Base-by-base conservation (phyloP, 345 rosid genomes). In the Anastatica hierochuntica region DNA sequence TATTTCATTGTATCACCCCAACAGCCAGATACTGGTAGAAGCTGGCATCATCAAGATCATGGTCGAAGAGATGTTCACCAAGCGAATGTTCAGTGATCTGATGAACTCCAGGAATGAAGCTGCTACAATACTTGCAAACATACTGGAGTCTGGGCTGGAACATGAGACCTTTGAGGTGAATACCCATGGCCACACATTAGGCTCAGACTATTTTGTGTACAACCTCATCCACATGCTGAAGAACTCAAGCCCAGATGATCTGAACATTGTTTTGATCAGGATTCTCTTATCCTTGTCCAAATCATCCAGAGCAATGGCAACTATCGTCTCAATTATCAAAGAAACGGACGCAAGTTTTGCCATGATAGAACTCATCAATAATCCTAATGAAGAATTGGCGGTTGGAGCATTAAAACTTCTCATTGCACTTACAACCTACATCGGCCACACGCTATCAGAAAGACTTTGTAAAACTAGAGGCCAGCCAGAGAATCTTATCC, bases 401-500 rank as follows among this genome's bases (percentile, higher is more conserved):
- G 77, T 82, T 49, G 84, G 75, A 29, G 82, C 89, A 37, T 67
- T 80, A 49, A 84, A 84, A 66, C 63, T 86, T 41, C 88, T 90
- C 55, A 72, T 73, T 24, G 53, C 63, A 18, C 79, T 90, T 21
- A 66, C 90, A 20, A 77, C 96, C 1, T 66, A 58, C 63, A 66
- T 86, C 42, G 94, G 96, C 10, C 81, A 87, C 72, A 72, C 74
- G 2, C 66, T 87, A 45, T 75, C 79, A 0, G 96, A 84, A 64
- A 73, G 78, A 62, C 77, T 90, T 14, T 82, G 96, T 78, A 80
- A 66, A 72, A 82, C 83, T 21, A 64, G 76, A 51, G 96, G 90
- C 27, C 94, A 68, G 53, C 96, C 96, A 0, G 90, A 74, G 58
- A 79, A 64, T 79, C 77, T 87, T 47, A 72, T 90, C 41, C 68